Base-by-base conservation (phyloP, 1,284 basidiomycete species). In the Trametes polyzona region DNA sequence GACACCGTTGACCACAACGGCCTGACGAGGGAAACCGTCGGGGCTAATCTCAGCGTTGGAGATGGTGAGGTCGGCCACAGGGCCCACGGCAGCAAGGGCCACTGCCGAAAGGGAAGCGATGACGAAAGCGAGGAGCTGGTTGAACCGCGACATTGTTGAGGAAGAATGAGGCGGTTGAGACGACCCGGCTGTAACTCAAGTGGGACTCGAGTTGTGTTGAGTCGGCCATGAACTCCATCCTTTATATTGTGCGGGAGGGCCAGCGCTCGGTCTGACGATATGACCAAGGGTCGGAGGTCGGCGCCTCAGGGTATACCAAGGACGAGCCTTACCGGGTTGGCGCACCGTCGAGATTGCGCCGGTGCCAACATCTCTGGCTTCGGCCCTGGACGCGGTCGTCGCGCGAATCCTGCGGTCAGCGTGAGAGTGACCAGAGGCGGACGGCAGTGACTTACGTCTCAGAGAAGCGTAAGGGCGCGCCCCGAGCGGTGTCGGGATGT, bases 11-110 rank as follows among this genome's bases (percentile, higher is more conserved):
- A 67, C 68, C 8, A 70, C 64, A 32, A 65, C 51, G 24, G 69
- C 63, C 23, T 63, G 62, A 52, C 54, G 62, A 23, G 47, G 17
- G 51, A 62, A 67, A 4, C 65, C 65, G 52, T 68, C 68, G n/a
- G 65, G 67, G 30, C 65, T 58, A 35, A 69, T 49, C 19, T 50
- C 33, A 10, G 52, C 59, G 19, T 69, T 59, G 29, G 57, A 44
- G 33, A 69, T 62, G 39, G 51, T 58, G 17, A 70, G 57, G 52
- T 66, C 64, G 16, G 64, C 40, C 9, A 61, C 52, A 11, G 65
- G 65, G 2, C 65, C 65, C 16, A 67, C 57, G 33, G 35, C 58
- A 26, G 60, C 64, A 29, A 50, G 39, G 3, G 44, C 58, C 1
- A 53, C 32, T 7, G 57, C 57, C 24, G 29, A 41, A 30, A 61